Conservation (phyloP, 2,329 filamentous ascomycete genomes). For the Aspergillus oerlinghausenensis region DNA sequence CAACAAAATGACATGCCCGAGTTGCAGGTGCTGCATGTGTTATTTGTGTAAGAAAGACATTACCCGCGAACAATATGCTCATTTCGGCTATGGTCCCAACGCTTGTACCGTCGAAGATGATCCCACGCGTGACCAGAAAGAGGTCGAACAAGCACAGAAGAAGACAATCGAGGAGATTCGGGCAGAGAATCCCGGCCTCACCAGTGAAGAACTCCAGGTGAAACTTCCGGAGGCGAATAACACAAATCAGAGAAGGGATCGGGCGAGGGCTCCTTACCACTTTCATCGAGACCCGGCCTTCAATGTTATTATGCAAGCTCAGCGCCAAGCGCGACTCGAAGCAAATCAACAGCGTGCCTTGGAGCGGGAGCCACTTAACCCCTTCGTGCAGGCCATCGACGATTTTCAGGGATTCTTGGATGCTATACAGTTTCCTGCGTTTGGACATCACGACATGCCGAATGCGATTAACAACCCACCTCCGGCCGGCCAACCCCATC, state of each 20-base stretch:
- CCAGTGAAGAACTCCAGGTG: slow-evolving; percentile 17
- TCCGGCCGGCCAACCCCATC: neutral
- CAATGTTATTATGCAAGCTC: neutral
- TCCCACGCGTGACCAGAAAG: slow-evolving; percentile 15
- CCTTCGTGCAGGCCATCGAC: neutral
- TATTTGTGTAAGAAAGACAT: slow-evolving; percentile 60
- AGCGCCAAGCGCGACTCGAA: neutral
- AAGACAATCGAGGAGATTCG: slow-evolving; percentile 25
- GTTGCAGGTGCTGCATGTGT: slow-evolving; percentile 54
- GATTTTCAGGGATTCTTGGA: neutral
- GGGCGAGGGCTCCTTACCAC: neutral
- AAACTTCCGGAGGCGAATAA: slow-evolving; percentile 1
- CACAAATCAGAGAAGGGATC: neutral
- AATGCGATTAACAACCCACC: neutral
- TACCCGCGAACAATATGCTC: slow-evolving; percentile 57
- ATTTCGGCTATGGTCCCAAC: slow-evolving; percentile 59
- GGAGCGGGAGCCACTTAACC: neutral
- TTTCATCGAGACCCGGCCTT: neutral
- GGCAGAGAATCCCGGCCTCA: slow-evolving; percentile 19
- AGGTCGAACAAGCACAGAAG: slow-evolving; percentile 26
- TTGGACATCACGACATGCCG: neutral
- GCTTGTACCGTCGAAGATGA: slow-evolving; percentile 27
- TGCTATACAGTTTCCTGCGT: neutral
- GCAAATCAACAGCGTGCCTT: neutral
- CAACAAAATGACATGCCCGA: slow-evolving; percentile 75